Evolutionary conservation across 345 rosid species (phyloP).

Genomic region (Noccaea caerulescens): DNA sequence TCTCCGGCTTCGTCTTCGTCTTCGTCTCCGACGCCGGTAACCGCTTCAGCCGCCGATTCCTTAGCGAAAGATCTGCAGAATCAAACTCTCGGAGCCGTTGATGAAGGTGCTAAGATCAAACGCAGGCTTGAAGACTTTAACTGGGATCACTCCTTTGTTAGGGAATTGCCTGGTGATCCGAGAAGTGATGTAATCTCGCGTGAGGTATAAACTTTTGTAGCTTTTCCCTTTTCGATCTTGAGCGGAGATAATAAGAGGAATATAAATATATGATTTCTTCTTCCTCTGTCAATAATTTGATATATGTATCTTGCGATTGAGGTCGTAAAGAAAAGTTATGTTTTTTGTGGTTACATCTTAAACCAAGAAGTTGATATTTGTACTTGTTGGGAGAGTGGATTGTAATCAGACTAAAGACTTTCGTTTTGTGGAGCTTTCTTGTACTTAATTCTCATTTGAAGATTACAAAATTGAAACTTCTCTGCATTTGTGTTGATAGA

Average conservation of each 20-base stretch:
- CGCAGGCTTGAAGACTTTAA: conserved; percentile 71
- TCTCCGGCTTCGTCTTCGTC: conserved; percentile 44
- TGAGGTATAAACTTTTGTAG: conserved; percentile 52
- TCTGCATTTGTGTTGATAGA: not conserved
- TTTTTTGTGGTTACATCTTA: not conserved
- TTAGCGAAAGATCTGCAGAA: conserved; percentile 69
- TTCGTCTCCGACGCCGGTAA: conserved; percentile 44
- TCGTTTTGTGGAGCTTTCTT: not conserved
- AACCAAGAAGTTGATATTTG: conserved; percentile 9
- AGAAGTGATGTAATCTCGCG: conserved; percentile 71
- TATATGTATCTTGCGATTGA: not conserved
- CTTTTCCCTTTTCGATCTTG: not conserved
- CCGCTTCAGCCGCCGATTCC: conserved; percentile 60
- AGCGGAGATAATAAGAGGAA: not conserved
- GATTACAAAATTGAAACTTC: not conserved
- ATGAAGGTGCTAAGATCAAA: conserved; percentile 31
- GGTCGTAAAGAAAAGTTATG: too few relatives aligned
- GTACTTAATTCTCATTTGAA: conserved; percentile 19
- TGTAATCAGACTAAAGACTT: not conserved
- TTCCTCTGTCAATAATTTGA: not conserved
- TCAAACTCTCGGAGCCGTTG: conserved; percentile 56
- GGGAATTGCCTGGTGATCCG: conserved; percentile 85
- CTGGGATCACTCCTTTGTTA: conserved; percentile 91
- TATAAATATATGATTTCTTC: not conserved
- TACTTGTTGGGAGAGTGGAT: conserved; percentile 12